phyloP scores from a whole-genome alignment of 2,329 filamentous ascomycete genomes.

The Trematosphaeria pertusa region DNA sequence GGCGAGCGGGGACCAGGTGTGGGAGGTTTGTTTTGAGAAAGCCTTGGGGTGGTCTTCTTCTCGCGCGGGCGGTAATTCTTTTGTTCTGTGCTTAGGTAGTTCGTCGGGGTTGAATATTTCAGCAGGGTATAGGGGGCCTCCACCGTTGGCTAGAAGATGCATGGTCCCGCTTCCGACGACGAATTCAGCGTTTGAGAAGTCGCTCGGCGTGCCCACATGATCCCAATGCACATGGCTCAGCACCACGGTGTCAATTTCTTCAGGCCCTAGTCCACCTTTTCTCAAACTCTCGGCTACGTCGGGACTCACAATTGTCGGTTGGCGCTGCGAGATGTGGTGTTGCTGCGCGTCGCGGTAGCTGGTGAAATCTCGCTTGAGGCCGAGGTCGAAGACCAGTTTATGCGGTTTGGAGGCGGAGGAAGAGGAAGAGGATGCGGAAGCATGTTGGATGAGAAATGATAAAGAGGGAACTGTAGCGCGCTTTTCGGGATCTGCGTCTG shows the following conservation, averaged over 20 bases:
- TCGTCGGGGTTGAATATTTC: constrained; percentile 54
- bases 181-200: constrained; percentile 59
- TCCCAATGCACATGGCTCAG: constrained; percentile 66
- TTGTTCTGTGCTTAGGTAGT: constrained; percentile 49
- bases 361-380: constrained; percentile 55
- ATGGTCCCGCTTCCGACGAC: constrained; percentile 54
- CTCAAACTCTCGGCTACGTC: constrained; percentile 52
- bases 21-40: constrained; percentile 15
- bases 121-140: constrained; percentile 48
- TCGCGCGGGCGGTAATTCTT: constrained; percentile 50
- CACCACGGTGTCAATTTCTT: constrained; percentile 52
- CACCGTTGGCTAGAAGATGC: constrained; percentile 35
- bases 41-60: constrained; percentile 29
- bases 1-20: constrained; percentile 53
- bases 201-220: constrained; percentile 62
- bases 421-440: constrained; percentile 28
- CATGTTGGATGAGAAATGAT: constrained; percentile 60
- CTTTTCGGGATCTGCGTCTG: constrained; percentile 52
- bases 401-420: constrained; percentile 27
- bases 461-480: constrained; percentile 60
- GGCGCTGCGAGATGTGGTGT: constrained; percentile 54
- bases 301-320: constrained; percentile 54
- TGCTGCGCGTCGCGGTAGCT: constrained; percentile 55
- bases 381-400: constrained; percentile 62
- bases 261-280: constrained; percentile 45